A percentile compares a stretch with the other conserved stretches of the same genome.
Conservation (phyloP, 345 rosid genomes). For the Tarenaya hassleriana region DNA sequence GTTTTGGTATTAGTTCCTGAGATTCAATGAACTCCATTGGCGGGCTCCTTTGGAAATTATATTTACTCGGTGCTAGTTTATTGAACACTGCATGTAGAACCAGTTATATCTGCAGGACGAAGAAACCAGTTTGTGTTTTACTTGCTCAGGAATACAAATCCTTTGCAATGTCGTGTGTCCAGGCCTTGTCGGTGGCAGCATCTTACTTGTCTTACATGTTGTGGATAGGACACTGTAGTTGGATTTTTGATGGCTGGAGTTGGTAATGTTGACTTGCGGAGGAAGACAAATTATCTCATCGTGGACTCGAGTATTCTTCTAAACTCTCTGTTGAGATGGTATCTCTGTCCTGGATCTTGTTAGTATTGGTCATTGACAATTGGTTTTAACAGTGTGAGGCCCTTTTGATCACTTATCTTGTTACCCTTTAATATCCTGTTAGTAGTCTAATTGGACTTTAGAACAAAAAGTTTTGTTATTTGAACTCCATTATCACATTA, state of each 20-base stretch:
- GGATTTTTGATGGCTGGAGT: slow-evolving; percentile 98
- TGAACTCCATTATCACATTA: no score
- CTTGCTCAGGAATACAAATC: no score
- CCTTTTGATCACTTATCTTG: no score
- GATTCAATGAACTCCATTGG: background rate
- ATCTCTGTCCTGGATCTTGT: no score
- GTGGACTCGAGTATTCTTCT: slow-evolving; percentile 79
- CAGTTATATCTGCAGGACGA: no score
- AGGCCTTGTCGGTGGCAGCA: no score
- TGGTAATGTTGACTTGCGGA: slow-evolving; percentile 92
- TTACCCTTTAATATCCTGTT: no score
- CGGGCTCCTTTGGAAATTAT: background rate
- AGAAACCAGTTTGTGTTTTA: no score
- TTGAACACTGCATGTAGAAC: background rate
- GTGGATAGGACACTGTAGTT: slow-evolving; percentile 68
- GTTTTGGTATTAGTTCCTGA: slow-evolving; percentile 2
- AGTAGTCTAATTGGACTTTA: no score
- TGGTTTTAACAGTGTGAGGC: background rate
- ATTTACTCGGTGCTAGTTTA: background rate
- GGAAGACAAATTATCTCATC: slow-evolving; percentile 92
- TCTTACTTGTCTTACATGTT: slow-evolving; percentile 9
- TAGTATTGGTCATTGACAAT: slow-evolving; percentile 5
- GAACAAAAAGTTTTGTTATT: no score
- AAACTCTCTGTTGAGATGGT: slow-evolving; percentile 4
- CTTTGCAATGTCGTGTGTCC: background rate